Percentiles rank a stretch among this genome's conserved stretches.
These are phyloP conservation scores for Simmondsia chinensis DNA, from an alignment of 148 eudicot species.

Conservation along the genomic window DNA sequence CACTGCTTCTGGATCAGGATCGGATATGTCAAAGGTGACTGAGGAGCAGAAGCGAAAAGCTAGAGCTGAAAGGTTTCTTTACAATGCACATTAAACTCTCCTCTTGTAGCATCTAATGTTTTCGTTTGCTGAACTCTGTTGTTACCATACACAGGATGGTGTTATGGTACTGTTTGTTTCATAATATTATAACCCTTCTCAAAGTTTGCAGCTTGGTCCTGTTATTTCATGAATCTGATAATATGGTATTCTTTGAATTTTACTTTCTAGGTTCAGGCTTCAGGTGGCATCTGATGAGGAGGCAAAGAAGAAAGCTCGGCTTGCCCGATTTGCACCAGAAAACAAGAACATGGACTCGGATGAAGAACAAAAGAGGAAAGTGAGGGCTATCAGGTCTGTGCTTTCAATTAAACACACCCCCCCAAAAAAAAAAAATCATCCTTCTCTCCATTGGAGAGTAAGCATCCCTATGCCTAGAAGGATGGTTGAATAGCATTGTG, in stretches of 20 bases:
- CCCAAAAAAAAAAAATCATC: no score
- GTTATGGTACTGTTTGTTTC: no score
- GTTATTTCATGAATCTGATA: background rate
- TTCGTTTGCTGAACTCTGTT: no score
- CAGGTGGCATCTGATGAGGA: conserved; percentile 49
- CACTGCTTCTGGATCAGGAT: conserved; percentile 31
- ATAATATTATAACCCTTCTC: background rate
- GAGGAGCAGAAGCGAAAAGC: conserved; percentile 91
- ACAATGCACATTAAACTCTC: background rate
- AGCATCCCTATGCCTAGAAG: no score
- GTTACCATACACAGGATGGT: background rate
- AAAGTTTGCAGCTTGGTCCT: background rate
- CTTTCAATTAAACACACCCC: no score
- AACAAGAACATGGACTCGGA: conserved; percentile 32
- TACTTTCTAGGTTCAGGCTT: conserved; percentile 61
- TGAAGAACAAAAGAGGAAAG: conserved; percentile 95
- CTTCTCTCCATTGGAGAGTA: no score
- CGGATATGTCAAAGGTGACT: conserved; percentile 37
- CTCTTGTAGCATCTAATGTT: background rate
- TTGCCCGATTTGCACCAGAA: conserved; percentile 50
- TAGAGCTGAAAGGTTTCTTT: conserved; percentile 83
- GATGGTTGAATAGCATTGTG: background rate
- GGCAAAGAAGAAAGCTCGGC: conserved; percentile 77
- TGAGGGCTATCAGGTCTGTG: conserved; percentile 72
- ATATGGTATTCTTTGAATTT: conserved; percentile 1